Evolutionary conservation across 495 filamentous ascomycete genomes (phyloP), one percentile per base, ranked within the genome.

Genomic region (Tuber melanosporum): DNA sequence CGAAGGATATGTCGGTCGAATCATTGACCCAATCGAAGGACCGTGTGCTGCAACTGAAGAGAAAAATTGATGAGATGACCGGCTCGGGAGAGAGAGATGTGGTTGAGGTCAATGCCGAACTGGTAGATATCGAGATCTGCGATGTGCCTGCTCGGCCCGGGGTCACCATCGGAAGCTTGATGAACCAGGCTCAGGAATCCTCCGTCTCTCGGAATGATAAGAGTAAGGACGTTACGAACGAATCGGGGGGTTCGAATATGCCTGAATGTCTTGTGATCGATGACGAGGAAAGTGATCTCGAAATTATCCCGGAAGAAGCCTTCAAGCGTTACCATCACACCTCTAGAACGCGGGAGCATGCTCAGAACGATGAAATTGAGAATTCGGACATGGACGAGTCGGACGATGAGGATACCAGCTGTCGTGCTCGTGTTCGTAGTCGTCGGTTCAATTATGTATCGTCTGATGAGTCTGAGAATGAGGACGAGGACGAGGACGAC

Each of bases 141-240:
- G 77, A 72, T 22, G 77, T 36, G n/a, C 77, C 77, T 12, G 75
- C 77, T 39, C 72, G 77, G 49, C 78, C 78, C 45, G 73, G 78
- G 6, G 78, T 80, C 70, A 80, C 78, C 26, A 80, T 80, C 49
- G 78, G 78, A 49, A 80, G 81, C 46, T 73, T 82, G 72, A 82
- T 82, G 77, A 82, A 82, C 42, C 78, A 82, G 57, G 74, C 80
- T 71, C 70, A 75, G 57, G 78, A 66, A 80, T 41, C 73, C 73
- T 45, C 75, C n/a, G 44, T 36, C 77, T 75, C 77, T 41, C n/a
- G 71, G 32, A 66, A 66, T 17, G 57, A 19, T 36, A 36, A 36
- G 57, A 66, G 57, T 36, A 66, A 66, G 57, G 26, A 3, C 32
- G 4, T 32, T 66, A 36, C 17, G 57, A 36, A 66, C 26, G 57